phyloP scores from a whole-genome alignment of 306 rosid genomes.

The Oxytropis ochrocephala region DNA sequence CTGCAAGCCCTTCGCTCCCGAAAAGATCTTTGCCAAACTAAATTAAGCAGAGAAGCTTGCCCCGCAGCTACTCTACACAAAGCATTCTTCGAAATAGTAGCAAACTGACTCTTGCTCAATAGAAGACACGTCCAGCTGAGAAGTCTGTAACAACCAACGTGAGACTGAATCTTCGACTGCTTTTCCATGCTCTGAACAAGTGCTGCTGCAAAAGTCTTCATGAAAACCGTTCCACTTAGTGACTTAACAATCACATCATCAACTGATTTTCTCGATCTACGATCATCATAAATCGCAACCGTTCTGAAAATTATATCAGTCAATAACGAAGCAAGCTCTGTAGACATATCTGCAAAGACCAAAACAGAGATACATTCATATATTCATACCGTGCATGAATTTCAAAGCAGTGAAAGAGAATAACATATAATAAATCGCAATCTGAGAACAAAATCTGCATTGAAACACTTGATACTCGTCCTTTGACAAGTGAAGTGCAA shows the following conservation, averaged over 20 bases:
- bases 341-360: conserved; percentile 52
- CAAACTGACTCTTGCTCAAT: conserved; percentile 59
- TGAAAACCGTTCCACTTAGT: conserved; percentile 52
- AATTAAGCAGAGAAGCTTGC: conserved; percentile 58
- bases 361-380: conserved; percentile 13
- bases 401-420: not conserved
- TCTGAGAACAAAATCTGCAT: not conserved
- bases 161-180: conserved; percentile 60
- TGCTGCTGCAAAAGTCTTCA: conserved; percentile 86
- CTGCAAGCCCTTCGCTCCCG: conserved; percentile 61
- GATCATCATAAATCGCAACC: conserved; percentile 65
- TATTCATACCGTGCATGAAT: not conserved
- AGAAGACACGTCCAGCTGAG: conserved; percentile 85
- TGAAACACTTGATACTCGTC: not conserved
- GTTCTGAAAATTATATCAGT: conserved; percentile 67
- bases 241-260: conserved; percentile 64
- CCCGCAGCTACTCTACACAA: conserved; percentile 65
- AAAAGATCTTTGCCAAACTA: conserved; percentile 51
- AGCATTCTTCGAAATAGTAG: conserved; percentile 74
- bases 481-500: not conserved
- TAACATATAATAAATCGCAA: not conserved
- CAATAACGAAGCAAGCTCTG: conserved; percentile 48
- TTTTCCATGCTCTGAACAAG: conserved; percentile 88
- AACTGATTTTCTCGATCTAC: conserved; percentile 75
- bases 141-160: conserved; percentile 68